A percentile compares a stretch with the other conserved stretches of the same genome.
phyloP scores from a whole-genome alignment of 495 filamentous ascomycete species.

The Oidiodendron maius region DNA sequence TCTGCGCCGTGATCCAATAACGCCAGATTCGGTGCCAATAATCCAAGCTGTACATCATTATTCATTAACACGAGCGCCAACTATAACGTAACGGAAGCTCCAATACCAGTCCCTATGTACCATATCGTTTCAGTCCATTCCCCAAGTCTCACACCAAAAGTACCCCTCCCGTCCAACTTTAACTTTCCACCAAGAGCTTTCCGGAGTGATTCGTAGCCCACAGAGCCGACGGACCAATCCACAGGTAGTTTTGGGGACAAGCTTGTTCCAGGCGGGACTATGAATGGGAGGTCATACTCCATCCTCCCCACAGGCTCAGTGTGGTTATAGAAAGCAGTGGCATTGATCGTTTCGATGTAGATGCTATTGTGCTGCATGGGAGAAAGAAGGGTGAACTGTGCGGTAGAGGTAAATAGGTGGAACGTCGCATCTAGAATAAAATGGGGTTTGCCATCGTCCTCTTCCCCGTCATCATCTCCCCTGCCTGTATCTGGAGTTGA shows the following conservation, averaged over 20 bases:
- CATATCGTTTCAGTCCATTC: conserved; percentile 63
- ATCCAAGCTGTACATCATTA: neutral
- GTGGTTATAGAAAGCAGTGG: conserved; percentile 78
- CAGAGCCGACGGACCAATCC: conserved; percentile 63
- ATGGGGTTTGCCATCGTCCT: conserved; percentile 42
- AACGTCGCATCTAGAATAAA: conserved; percentile 86
- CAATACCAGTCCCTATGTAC: conserved; percentile 69
- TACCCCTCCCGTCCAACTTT: conserved; percentile 72
- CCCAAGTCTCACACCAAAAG: conserved; percentile 64
- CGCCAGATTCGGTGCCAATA: neutral
- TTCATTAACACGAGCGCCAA: conserved; percentile 24
- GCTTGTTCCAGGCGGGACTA: conserved; percentile 67
- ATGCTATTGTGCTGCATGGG: conserved; percentile 67
- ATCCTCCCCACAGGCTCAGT: conserved; percentile 73
- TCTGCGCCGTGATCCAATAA: neutral
- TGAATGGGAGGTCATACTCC: conserved; percentile 64
- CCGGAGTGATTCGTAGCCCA: conserved; percentile 76
- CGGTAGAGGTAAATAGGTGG: conserved; percentile 80
- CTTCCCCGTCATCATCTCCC: conserved; percentile 25
- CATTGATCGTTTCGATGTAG: conserved; percentile 71
- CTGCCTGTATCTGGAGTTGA: conserved; percentile 42
- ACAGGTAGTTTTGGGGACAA: conserved; percentile 75
- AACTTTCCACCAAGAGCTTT: conserved; percentile 79
- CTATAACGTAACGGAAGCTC: conserved; percentile 63
- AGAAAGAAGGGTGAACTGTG: conserved; percentile 76